Percentiles rank a stretch among this genome's conserved stretches.
Conservation (phyloP, 345 rosid species). For the Hirschfeldia incana region DNA sequence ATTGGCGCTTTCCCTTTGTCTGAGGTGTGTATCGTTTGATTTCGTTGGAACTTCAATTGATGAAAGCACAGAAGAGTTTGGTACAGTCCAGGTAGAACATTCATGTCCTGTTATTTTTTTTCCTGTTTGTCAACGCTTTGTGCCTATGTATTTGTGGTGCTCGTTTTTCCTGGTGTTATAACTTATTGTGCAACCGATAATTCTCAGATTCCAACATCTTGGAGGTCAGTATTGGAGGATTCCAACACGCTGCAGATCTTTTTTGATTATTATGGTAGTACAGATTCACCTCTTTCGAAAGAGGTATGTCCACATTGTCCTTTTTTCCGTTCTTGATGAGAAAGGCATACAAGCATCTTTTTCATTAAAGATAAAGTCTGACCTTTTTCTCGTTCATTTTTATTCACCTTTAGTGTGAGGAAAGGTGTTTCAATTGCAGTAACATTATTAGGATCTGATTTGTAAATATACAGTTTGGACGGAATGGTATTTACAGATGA, state of each 20-base stretch:
- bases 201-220: conserved; percentile 79
- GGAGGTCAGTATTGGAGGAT: conserved; percentile 93
- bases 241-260: conserved; percentile 87
- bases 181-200: conserved; percentile 4
- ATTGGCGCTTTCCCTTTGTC: conserved; percentile 93
- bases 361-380: background rate
- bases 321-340: background rate
- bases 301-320: conserved; percentile 56
- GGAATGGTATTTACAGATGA: conserved; percentile 13
- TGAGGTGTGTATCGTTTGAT: conserved; percentile 94
- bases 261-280: conserved; percentile 88
- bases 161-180: conserved; percentile 16
- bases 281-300: conserved; percentile 82
- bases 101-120: background rate
- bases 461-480: conserved; percentile 19
- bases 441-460: conserved; percentile 13
- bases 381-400: background rate
- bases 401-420: background rate
- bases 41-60: conserved; percentile 97
- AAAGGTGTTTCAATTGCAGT: conserved; percentile 2
- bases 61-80: conserved; percentile 99
- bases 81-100: conserved; percentile 85
- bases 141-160: background rate
- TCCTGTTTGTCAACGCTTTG: conserved; percentile 8
- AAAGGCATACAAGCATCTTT: conserved; percentile 18